phyloP scores from a whole-genome alignment of 306 rosid genomes.

The Prunus mongolica region DNA sequence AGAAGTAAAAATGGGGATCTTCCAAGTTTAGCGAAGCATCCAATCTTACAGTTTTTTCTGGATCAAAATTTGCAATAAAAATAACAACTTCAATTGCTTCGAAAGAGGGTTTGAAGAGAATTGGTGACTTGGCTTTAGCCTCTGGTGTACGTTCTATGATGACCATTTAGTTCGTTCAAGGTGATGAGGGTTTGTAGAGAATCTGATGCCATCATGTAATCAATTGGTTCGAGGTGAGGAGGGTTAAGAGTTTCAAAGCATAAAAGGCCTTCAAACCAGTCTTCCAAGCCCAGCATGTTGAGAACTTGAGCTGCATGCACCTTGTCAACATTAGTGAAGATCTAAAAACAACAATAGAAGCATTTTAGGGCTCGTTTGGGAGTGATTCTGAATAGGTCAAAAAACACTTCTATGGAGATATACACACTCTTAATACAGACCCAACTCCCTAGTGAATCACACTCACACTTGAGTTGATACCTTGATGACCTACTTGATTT shows the following conservation, averaged over 20 bases:
- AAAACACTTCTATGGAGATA: no score
- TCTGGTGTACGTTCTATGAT: not conserved
- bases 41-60: slow-evolving; percentile 54
- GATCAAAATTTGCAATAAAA: slow-evolving; percentile 55
- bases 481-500: no score
- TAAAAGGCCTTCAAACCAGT: slow-evolving; percentile 73
- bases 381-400: no score
- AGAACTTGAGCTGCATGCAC: slow-evolving; percentile 67
- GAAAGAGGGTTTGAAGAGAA: slow-evolving; percentile 70
- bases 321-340: slow-evolving; percentile 79
- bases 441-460: no score
- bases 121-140: slow-evolving; percentile 15
- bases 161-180: slow-evolving; percentile 3
- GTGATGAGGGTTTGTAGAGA: slow-evolving; percentile 35
- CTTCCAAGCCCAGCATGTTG: slow-evolving; percentile 59
- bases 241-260: slow-evolving; percentile 91
- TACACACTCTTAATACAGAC: no score
- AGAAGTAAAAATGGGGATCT: not conserved
- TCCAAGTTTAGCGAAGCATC: not conserved
- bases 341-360: slow-evolving; percentile 32
- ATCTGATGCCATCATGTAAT: slow-evolving; percentile 2
- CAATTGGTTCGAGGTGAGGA: slow-evolving; percentile 20
- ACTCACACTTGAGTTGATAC: no score
- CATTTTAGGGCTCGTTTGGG: not conserved
- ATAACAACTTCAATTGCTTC: slow-evolving; percentile 66